Evolutionary conservation across 257 asterid species (phyloP), one percentile per base, ranked within the genome.

Genomic region (Sherardia arvensis): DNA sequence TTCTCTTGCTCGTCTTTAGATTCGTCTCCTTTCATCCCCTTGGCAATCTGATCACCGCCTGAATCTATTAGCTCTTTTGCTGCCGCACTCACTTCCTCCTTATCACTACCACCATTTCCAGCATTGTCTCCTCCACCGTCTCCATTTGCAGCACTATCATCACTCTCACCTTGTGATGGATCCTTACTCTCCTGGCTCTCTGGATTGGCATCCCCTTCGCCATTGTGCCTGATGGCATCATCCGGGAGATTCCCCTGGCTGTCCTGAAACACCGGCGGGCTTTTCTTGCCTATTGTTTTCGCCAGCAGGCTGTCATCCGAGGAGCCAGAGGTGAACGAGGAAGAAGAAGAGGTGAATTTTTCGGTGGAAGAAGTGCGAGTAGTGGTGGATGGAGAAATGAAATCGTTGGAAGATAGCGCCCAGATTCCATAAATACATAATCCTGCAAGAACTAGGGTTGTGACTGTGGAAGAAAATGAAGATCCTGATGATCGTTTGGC

Each of bases 391-490:
- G 87, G 73, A 0, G 85, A 79, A 57, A 76, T 18, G 15, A 80
- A 70, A 18, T 87, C 67, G 72, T 70, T 77, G 6, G 95, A 79
- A 47, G 88, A 67, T 0, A 92, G 80, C 9, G 85, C 77, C 90
- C 95, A 92, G 62, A 86, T 48, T 7, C 86, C 85, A 2, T 86
- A 47, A 0, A 80, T 72, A 33, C 95, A 88, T 11, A 88, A 53
- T 1, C 86, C 78, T 21, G 85, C 78, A 22, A 87, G 79, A 67
- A 81, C 66, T 6, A 81, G 29, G 1, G 85, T 82, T 6, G 85
- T 82, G 30, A 77, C 59, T 2, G 95, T 81, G 28, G 95, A 77
- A 15, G 94, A 80, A 48, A 62, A 76, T 45, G 87, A 60, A 5
- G 77, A 62, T 33, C 76, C 69, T 0, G 98, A 66, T 3, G 93